Percentiles rank a stretch among this genome's conserved stretches.
Evolutionary conservation across 352 stramenopile genomes (phyloP).

Genomic region (Phytophthora podocarpi): DNA sequence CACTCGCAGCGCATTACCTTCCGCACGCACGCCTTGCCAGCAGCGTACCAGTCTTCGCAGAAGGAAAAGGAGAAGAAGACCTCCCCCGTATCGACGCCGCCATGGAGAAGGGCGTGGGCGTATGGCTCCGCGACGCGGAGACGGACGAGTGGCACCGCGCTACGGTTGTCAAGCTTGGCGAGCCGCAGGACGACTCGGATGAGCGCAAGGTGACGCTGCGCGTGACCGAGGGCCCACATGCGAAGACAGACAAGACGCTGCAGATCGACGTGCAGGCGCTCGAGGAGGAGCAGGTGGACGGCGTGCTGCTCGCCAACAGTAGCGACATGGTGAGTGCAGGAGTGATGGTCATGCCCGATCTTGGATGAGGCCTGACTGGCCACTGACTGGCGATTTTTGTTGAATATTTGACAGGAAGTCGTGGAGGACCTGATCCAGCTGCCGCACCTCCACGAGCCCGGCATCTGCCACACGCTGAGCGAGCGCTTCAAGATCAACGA

Average conservation of each 20-base stretch:
- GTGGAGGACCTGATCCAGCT: constrained; percentile 94
- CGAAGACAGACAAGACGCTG: constrained; percentile 52
- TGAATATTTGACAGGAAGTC: constrained; percentile 50
- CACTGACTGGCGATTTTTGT: not conserved
- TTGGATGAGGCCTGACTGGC: not conserved
- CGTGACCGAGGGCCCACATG: constrained; percentile 54
- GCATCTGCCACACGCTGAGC: constrained; percentile 93
- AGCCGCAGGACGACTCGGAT: constrained; percentile 12
- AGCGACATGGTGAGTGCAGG: constrained; percentile 68
- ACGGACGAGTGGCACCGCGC: constrained; percentile 75
- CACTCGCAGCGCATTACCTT: not conserved
- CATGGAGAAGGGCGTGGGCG: constrained; percentile 84
- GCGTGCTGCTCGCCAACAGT: constrained; percentile 81
- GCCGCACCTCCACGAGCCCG: constrained; percentile 93
- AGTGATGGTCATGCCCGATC: constrained; percentile 15
- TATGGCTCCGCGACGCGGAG: constrained; percentile 75
- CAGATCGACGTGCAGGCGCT: constrained; percentile 62
- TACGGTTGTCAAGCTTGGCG: constrained; percentile 53
- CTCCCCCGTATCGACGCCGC: not conserved
- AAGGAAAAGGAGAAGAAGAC: not conserved
- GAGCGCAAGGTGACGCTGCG: constrained; percentile 56
- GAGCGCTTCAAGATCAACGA: constrained; percentile 93
- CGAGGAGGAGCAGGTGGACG: constrained; percentile 63
- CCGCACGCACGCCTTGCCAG: not conserved
- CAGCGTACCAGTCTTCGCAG: not conserved